Conservation (phyloP, 495 filamentous ascomycete species). For the Friedmanniomyces endolithicus region DNA sequence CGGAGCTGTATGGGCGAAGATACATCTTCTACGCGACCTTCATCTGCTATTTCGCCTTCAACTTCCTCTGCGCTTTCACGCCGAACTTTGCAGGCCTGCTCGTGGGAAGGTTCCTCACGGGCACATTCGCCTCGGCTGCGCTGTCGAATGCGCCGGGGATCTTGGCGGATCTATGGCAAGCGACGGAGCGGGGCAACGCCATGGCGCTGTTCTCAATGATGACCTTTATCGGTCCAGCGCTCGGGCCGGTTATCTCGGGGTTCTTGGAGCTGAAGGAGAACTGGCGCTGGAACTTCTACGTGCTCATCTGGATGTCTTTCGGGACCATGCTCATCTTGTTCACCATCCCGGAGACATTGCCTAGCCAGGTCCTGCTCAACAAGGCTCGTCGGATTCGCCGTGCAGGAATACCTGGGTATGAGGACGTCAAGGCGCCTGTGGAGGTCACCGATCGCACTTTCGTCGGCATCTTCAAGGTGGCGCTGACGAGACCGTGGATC, state of each 20-base stretch:
- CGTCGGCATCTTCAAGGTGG: conserved; percentile 37
- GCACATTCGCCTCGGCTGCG: conserved; percentile 40
- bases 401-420: conserved; percentile 31
- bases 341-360: conserved; percentile 35
- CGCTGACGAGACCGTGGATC: conserved; percentile 38
- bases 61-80: conserved; percentile 41
- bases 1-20: conserved; percentile 42
- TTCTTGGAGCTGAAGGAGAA: conserved; percentile 36
- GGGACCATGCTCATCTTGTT: conserved; percentile 33
- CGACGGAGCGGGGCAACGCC: conserved; percentile 39
- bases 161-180: conserved; percentile 44
- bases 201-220: conserved; percentile 33
- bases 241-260: conserved; percentile 32
- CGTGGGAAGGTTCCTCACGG: conserved; percentile 40
- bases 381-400: conserved; percentile 31
- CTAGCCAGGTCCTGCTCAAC: conserved; percentile 23
- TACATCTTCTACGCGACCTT: conserved; percentile 39
- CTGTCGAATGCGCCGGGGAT: conserved; percentile 39
- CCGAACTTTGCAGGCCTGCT: conserved; percentile 39
- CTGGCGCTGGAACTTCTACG: conserved; percentile 41
- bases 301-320: conserved; percentile 36
- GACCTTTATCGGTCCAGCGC: conserved; percentile 26
- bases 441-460: conserved; percentile 34
- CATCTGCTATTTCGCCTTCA: conserved; percentile 36
- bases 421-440: conserved; percentile 35